Base-by-base conservation (phyloP, 176 grass and related monocot species). In the Puya raimondii region DNA sequence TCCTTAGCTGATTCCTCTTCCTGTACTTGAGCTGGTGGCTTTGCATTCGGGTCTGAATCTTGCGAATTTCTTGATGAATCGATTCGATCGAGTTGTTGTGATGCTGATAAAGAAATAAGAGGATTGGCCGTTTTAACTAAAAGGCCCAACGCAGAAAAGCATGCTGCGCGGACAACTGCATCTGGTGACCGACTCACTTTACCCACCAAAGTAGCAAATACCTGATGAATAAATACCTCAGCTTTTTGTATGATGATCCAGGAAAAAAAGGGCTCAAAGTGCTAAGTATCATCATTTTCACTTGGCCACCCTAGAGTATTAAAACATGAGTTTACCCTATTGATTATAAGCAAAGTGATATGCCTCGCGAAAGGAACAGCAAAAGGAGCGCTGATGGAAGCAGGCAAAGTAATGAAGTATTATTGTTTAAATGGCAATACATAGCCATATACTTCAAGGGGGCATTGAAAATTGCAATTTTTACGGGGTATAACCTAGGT, bases 101-200 rank as follows among this genome's bases (percentile, higher is more conserved):
- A 77, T 67, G 68, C 65, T 74, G 80, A 54, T 26, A 57, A 77
- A 54, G 78, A 78, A 25, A n/a, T n/a, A n/a, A 97, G 74, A 78
- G 88, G 83, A 57, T 92, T 97, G 51, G 83, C 77, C 56, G 86
- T 80, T 76, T 87, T 92, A 53, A 97, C 81, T 68, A 97, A 79
- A 75, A 90, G 82, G 68, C 93, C 89, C 20, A 97, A 50, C 2
- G 93, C 93, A 81, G 90, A 97, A 66, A 78, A 80, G 74, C 85
- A 77, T 53, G 93, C 78, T 23, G 89, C 86, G 53, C 93, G 81
- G 81, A 97, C 89, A 68, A 90, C 72, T 57, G 89, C 69, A 61
- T 90, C 89, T 52, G 86, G 71, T 10, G 89, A 97, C 81, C 80
- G 86, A 69, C 82, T 87, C 77, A 81, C 87, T 84, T 88, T 87